A percentile compares a stretch with the other conserved stretches of the same genome.
Evolutionary conservation across 169 alveolate genomes (phyloP).

Genomic region (Cryptosporidium tyzzeri): DNA sequence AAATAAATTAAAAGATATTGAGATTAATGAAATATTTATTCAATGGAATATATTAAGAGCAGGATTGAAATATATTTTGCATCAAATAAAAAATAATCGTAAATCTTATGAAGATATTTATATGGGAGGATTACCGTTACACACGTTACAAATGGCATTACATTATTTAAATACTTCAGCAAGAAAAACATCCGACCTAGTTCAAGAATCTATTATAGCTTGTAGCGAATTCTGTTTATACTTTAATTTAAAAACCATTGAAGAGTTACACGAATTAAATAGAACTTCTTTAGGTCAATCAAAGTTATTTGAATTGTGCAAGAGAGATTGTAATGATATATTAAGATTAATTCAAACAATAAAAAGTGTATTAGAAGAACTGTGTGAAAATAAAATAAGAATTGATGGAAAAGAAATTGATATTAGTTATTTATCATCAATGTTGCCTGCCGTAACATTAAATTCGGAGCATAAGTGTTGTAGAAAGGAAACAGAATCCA

Average conservation of each 20-base stretch:
- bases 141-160: constrained; percentile 59
- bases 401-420: constrained; percentile 61
- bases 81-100: constrained; percentile 56
- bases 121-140: constrained; percentile 73
- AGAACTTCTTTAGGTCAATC: constrained; percentile 48
- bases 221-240: constrained; percentile 66
- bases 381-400: constrained; percentile 63
- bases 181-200: constrained; percentile 50
- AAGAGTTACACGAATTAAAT: constrained; percentile 34
- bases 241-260: constrained; percentile 36
- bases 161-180: constrained; percentile 52
- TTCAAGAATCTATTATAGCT: constrained; percentile 52
- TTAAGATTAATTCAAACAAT: constrained; percentile 50
- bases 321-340: constrained; percentile 45
- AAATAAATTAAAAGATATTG: constrained; percentile 35
- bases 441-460: constrained; percentile 16
- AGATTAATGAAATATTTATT: constrained; percentile 31
- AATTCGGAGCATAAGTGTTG: constrained; percentile 50
- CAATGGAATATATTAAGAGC: constrained; percentile 64
- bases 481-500: constrained; percentile 24
- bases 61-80: constrained; percentile 30
- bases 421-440: constrained; percentile 36
- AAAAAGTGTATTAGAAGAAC: constrained; percentile 17
- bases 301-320: constrained; percentile 39
- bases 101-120: constrained; percentile 63